A percentile compares a stretch with the other conserved stretches of the same genome.
Conservation (phyloP, 2,329 filamentous ascomycete genomes). For the Aspergillus hiratsukae region DNA sequence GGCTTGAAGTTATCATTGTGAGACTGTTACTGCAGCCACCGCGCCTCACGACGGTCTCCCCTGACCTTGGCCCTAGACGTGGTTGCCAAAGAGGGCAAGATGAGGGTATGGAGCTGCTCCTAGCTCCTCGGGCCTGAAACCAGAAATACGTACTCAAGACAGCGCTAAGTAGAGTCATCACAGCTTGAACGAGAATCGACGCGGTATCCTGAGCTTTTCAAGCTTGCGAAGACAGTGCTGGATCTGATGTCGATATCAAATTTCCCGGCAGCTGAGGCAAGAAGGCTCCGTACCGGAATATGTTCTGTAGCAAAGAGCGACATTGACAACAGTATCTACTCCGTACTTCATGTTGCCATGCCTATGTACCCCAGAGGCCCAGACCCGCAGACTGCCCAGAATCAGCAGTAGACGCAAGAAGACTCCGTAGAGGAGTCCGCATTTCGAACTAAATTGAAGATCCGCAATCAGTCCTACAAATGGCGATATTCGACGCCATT, state of each 20-base stretch:
- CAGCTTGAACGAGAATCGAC: too few relatives aligned
- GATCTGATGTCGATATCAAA: neutral
- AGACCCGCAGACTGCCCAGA: neutral
- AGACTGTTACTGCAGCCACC: neutral
- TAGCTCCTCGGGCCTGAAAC: neutral
- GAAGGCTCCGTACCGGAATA: neutral
- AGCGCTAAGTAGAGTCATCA: too few relatives aligned
- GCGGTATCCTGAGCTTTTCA: too few relatives aligned
- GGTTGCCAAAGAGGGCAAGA: neutral
- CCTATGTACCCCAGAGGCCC: neutral
- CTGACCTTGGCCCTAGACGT: neutral
- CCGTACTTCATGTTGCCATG: neutral
- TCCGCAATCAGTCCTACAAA: slow-evolving; percentile 12
- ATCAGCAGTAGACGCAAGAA: neutral
- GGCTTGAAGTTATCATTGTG: neutral
- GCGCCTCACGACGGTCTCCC: neutral
- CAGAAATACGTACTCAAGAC: too few relatives aligned
- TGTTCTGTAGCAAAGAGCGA: neutral
- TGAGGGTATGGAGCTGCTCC: neutral
- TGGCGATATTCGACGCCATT: slow-evolving; percentile 14
- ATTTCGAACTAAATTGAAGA: slow-evolving; percentile 3
- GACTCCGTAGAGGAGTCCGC: neutral
- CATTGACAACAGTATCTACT: neutral
- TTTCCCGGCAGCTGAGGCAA: neutral
- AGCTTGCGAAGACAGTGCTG: neutral